Base-by-base conservation (phyloP, 768 basidiomycete species). In the Tulasnella sp. region DNA sequence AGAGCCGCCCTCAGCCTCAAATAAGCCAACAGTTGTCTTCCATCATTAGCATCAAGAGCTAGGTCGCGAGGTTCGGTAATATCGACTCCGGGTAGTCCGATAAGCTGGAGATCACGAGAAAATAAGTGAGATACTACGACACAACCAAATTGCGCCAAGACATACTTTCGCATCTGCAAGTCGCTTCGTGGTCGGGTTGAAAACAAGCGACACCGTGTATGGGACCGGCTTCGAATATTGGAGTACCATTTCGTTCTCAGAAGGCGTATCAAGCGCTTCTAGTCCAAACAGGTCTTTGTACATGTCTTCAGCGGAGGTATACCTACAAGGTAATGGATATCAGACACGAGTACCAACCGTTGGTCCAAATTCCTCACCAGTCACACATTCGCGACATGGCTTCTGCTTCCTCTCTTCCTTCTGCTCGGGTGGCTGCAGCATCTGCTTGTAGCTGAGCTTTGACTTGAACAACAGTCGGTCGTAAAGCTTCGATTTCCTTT, bases 111-210 rank as follows among this genome's bases (percentile, higher is more conserved):
- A 29, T 29, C 26, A 59, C 7, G 22, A 22, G 52, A 32, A 14
- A 29, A 29, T 59, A 59, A 35, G 19, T 36, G 36, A 64, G 39
- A 72, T 26, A 26, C 34, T 22, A 47, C 22, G 39, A 39, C n/a
- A 47, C 22, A n/a, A n/a, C 34, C 62, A 41, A 29, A 14, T 69
- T 17, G 36, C 26, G 62, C 17, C 34, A 47, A 71, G 19, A n/a
- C 47, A 22, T 66, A 64, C 71, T 62, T 72, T 72, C 19, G 71
- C 71, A 64, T 65, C 71, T 7, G 71, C 71, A 9, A 72, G 62
- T 29, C 41, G 36, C 41, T 63, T 62, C 39, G 71, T 72, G 22
- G 62, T 41, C 8, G 71, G 71, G 39, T 72, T 65, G 62, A 72
- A 72, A 16, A 72, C 39, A 5, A 72, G 35, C 16, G 71, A 72